Evolutionary conservation across 2,329 filamentous ascomycete species (phyloP), one percentile per base, ranked within the genome.

Genomic region (Arthroderma sp.): DNA sequence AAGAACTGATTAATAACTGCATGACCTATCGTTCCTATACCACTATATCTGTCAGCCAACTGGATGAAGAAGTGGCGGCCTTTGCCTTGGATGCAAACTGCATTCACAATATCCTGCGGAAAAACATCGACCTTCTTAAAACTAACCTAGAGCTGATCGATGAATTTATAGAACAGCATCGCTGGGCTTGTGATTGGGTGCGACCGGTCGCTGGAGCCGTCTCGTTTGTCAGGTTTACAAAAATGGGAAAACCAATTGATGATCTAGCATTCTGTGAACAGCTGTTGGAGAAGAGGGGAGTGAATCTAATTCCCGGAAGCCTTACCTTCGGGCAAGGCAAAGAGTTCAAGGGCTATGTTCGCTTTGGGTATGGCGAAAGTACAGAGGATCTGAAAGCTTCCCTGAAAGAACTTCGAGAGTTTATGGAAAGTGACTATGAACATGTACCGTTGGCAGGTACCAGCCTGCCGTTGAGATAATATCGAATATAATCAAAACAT

Each of bases 171-270:
- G 70, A 78, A 29, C 72, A 74, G 43, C 74, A 87, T 56, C 68
- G 72, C 34, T 72, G 74, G 50, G 71, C 75, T 5, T 81, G 78
- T 53, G 73, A 73, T 1, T 91, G 83, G 82, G 71, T 79, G 4
- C 82, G 77, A 60, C 86, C 86, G 1, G 75, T 75, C 4, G 85
- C 83, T 1, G 86, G 85, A 0, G 93, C 85, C 1, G 89, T 83
- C 6, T 82, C 83, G 0, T 84, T 93, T 55, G 65, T 93, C 46
- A 77, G 74, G 53, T 85, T 93, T 51, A 69, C 68, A 43, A 70
- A 72, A 42, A 72, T 74, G 38, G 77, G 74, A 0, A 68, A 72
- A 57, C 71, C 77, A 1, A 72, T 93, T 0, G 77, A 89, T 54
- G 82, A 88, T 49, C 75, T 74, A n/a, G 69, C 69, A 3, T 81